Conservation (phyloP, 1,284 basidiomycete genomes). For the Boletus semigastroideus region DNA sequence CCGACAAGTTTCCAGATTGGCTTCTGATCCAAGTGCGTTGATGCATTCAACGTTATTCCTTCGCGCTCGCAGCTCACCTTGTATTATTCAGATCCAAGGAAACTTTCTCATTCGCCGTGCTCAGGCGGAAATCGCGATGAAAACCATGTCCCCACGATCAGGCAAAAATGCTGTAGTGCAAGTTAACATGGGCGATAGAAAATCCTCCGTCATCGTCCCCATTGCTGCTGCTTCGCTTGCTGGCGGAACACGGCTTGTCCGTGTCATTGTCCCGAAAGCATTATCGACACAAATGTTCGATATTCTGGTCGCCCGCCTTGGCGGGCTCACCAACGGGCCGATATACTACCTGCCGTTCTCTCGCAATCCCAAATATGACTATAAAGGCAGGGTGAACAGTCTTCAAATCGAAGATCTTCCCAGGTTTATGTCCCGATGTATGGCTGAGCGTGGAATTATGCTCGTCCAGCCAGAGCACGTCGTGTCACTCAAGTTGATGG, state of each 20-base stretch:
- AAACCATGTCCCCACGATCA: background rate
- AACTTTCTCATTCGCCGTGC: background rate
- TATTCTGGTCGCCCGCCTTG: conserved; percentile 42
- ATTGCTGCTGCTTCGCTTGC: conserved; percentile 43
- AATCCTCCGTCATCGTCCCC: conserved; percentile 32
- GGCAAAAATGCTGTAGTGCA: background rate
- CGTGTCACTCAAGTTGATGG: background rate
- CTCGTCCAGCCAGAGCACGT: conserved; percentile 2
- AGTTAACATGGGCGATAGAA: background rate
- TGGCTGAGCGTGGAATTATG: background rate
- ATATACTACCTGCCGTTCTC: conserved; percentile 19
- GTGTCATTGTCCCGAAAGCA: conserved; percentile 48
- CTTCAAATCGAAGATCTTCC: background rate
- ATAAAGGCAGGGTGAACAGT: background rate
- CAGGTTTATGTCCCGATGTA: too few species aligned
- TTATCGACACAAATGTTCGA: conserved; percentile 47
- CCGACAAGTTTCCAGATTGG: background rate
- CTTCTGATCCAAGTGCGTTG: background rate
- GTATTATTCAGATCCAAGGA: background rate
- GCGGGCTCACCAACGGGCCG: conserved; percentile 43
- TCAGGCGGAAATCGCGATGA: background rate
- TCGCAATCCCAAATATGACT: background rate
- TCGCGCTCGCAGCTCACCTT: background rate
- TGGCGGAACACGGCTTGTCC: conserved; percentile 41
- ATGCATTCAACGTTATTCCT: background rate